Conservation (phyloP, 805 yeast genomes). For the Candida sakaeoensis region DNA sequence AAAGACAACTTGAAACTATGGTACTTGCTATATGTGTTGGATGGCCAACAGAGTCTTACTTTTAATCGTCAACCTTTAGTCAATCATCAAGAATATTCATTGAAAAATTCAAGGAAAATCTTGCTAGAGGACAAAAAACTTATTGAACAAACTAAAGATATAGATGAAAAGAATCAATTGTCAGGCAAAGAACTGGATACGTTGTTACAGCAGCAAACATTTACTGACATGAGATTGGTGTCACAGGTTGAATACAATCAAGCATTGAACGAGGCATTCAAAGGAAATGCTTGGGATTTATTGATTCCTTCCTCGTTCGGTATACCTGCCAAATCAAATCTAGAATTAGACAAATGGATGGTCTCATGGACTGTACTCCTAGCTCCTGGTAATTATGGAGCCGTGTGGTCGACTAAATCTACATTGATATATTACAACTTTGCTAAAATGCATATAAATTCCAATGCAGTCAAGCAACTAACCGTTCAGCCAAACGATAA, state of each 20-base stretch:
- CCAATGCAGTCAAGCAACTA: constrained; percentile 43
- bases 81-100: constrained; percentile 42
- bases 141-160: constrained; percentile 1
- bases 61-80: constrained; percentile 56
- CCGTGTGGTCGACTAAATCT: constrained; percentile 66
- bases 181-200: constrained; percentile 6
- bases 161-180: not conserved
- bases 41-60: constrained; percentile 65
- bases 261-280: constrained; percentile 55
- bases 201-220: constrained; percentile 8
- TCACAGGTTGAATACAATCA: constrained; percentile 68
- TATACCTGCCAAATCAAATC: constrained; percentile 61
- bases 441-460: constrained; percentile 72
- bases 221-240: constrained; percentile 54
- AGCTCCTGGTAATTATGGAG: constrained; percentile 53
- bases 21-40: constrained; percentile 62
- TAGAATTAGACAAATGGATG: constrained; percentile 75
- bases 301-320: constrained; percentile 61
- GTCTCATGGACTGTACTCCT: constrained; percentile 72
- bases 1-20: constrained; percentile 55
- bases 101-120: constrained; percentile 40
- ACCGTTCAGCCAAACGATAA: constrained; percentile 27
- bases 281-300: constrained; percentile 58
- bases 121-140: constrained; percentile 22
- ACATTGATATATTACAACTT: constrained; percentile 68